These are phyloP conservation scores for Pestalotiopsis sp. DNA, from an alignment of 2,329 filamentous ascomycete species.

Conservation along the genomic window DNA sequence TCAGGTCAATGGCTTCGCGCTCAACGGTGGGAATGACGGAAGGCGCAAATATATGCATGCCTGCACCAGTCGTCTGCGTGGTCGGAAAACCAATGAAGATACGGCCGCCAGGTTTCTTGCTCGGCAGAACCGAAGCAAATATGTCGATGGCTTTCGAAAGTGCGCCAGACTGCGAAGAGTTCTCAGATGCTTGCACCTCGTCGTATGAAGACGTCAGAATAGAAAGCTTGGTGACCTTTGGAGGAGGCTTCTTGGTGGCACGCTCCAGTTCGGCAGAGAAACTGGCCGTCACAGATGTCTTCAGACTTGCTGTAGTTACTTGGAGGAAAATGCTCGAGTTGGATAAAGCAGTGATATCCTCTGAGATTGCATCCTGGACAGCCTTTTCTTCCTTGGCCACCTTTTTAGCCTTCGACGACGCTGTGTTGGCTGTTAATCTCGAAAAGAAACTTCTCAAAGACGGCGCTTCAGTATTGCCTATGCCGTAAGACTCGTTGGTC, in stretches of 20 bases:
- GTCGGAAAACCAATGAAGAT: constrained; percentile 99
- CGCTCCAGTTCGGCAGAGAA: constrained; percentile 89
- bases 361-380: constrained; percentile 63
- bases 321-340: constrained; percentile 85
- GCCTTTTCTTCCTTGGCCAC: constrained; percentile 65
- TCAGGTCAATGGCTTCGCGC: constrained; percentile 93
- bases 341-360: constrained; percentile 72
- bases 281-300: constrained; percentile 71
- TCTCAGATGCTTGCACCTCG: constrained; percentile 70
- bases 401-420: constrained; percentile 54
- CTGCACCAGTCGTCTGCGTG: constrained; percentile 92
- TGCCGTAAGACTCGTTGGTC: constrained; percentile 51
- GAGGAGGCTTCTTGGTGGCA: constrained; percentile 95
- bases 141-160: constrained; percentile 71
- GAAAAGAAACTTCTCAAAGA: constrained; percentile 82
- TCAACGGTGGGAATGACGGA: constrained; percentile 98
- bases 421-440: constrained; percentile 62
- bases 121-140: constrained; percentile 88
- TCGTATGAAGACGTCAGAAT: constrained; percentile 92
- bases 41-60: constrained; percentile 92
- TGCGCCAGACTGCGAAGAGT: constrained; percentile 46
- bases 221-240: constrained; percentile 82
- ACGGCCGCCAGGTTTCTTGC: constrained; percentile 77
- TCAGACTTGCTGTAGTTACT: constrained; percentile 81
- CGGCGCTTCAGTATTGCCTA: constrained; percentile 53